Conservation (phyloP, 2,329 filamentous ascomycete genomes). For the Colletotrichum tamarilloi region DNA sequence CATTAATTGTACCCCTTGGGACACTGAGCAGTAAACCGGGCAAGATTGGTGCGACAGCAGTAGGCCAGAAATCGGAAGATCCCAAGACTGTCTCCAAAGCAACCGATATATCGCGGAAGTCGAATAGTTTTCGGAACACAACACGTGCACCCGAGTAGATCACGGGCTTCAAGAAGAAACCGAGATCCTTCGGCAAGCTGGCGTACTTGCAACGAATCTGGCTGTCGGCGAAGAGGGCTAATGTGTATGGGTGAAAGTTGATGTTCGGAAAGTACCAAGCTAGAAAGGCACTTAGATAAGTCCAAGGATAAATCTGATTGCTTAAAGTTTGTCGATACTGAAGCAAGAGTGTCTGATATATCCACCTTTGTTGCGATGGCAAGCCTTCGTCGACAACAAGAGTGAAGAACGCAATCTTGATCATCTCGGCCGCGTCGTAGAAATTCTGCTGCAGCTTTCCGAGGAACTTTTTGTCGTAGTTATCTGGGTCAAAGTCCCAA, state of each 20-base stretch:
- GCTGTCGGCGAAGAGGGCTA: neutral
- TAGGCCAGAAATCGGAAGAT: neutral
- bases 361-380: neutral
- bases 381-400: neutral
- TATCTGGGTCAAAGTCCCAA: neutral
- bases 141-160: neutral
- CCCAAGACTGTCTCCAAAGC: neutral
- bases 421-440: neutral
- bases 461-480: neutral
- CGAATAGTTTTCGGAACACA: neutral
- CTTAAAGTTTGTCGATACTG: neutral
- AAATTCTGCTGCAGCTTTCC: neutral
- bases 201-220: neutral
- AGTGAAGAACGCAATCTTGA: neutral
- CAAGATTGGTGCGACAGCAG: neutral
- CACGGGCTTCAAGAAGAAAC: neutral
- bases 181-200: neutral
- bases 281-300: neutral
- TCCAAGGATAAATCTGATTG: neutral
- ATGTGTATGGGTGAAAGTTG: neutral
- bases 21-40: neutral
- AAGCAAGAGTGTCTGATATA: neutral
- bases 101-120: neutral
- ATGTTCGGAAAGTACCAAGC: neutral
- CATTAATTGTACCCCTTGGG: neutral